Evolutionary conservation across 768 basidiomycete species (phyloP), one percentile per base, ranked within the genome.

Genomic region (Boletus speciosus): DNA sequence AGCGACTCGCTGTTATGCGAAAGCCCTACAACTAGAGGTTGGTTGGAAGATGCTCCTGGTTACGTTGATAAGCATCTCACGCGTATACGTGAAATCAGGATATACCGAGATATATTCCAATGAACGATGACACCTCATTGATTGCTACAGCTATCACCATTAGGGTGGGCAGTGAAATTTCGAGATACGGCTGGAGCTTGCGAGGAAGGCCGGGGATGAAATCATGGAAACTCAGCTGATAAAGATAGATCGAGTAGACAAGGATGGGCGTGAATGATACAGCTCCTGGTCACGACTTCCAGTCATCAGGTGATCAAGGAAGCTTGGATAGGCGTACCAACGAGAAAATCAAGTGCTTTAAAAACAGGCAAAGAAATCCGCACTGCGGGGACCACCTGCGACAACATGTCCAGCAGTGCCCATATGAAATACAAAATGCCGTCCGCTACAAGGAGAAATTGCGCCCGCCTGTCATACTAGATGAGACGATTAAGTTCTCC

Each of bases 201-300:
- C 60, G 61, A 15, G 89, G 86, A 36, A 88, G 74, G 36, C 66
- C 65, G 44, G 77, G 73, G 41, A 84, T 65, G 56, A 88, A 76
- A 56, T 84, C 76, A 21, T 66, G 63, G 44, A 73, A 70, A 27
- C 81, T 76, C 55, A 88, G 78, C 50, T 82, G 70, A 70, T 79
- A 84, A 48, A 90, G 74, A 69, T 83, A 88, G 51, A 78, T 51
- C 19, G 75, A 81, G 71, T 85, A 89, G 42, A 82, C 71, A 38
- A 89, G 71, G 43, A 90, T 71, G 11, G 89, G 86, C 23, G 85
- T 63, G 61, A 82, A 85, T 4, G 90, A 89, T 40, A 77, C 64
- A 40, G 78, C 75, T 39, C 73, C 87, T 71, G 29, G 11, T 47
- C 21, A 52, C 14, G n/a, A 40, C 3, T 42, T 46, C 27, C 14